Evolutionary conservation across 345 rosid species (phyloP), one percentile per base, ranked within the genome.

Genomic region (Rubroshorea leprosula): DNA sequence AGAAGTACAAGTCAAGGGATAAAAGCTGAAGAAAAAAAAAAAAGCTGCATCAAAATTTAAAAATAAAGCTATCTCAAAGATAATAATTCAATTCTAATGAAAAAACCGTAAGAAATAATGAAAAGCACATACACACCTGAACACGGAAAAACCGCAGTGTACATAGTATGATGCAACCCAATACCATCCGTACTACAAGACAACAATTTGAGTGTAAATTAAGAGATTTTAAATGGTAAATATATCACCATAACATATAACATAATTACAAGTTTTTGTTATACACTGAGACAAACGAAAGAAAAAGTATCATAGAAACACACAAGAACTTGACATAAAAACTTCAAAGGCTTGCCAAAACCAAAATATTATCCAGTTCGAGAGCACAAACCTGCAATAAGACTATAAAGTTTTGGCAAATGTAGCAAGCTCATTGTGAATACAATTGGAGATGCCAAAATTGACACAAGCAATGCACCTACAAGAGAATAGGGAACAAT

Each of bases 401-500:
- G 96, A 62, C 78, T 78, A 66, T 74, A 83, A 35, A 85, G 55
- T 82, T 83, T 85, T 26, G 94, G 94, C 70, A 89, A 65, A 38
- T 78, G 82, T 68, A 93, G 70, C 60, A 80, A 73, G 71, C 70
- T 77, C 70, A 72, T 61, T 21, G 66, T 35, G 25, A 76, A 63
- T 3, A 82, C 78, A 46, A 80, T 7, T 6, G 96, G 97, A 51
- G 86, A 83, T 53, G 97, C 82, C 65, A 85, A 50, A 59, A 72
- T 39, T 20, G 99, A 85, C 57, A 83, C 86, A 13, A 85, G 62
- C 27, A 89, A 79, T 15, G 97, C 88, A 65, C 97, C 99, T 93
- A 64, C 23, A 54, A 61, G 49, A 51, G 58, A 67, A 58, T 23
- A 24, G 23, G n/a, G 23, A 60, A 3, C 15, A 18, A 35, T 3